phyloP scores from a whole-genome alignment of 768 basidiomycete genomes.

The Thelephora aurantiotincta region DNA sequence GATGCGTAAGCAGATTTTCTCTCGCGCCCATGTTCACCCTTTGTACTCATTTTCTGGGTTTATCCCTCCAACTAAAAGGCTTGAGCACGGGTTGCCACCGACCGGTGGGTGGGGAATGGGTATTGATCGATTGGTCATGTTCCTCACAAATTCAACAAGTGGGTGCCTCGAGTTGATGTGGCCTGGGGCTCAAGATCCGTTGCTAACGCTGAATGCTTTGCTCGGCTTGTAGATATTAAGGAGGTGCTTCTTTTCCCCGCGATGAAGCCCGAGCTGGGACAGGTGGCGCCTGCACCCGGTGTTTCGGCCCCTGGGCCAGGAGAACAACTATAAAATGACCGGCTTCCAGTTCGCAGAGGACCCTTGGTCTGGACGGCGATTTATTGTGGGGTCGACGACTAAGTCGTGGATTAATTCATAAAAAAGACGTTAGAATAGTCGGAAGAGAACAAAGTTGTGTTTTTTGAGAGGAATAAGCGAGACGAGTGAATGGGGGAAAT shows the following conservation, averaged over 20 bases:
- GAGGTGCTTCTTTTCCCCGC: slow-evolving; percentile 94
- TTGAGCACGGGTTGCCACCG: slow-evolving; percentile 95
- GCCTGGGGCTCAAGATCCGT: not conserved
- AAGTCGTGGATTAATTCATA: too few relatives aligned
- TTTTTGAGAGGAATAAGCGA: too few relatives aligned
- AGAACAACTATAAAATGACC: slow-evolving; percentile 14
- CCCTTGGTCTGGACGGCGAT: too few relatives aligned
- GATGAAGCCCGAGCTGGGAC: slow-evolving; percentile 72
- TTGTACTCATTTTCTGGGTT: slow-evolving; percentile 4
- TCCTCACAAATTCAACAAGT: slow-evolving; percentile 95
- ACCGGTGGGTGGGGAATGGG: slow-evolving; percentile 97
- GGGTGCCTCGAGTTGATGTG: slow-evolving; percentile 14
- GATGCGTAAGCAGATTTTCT: slow-evolving; percentile 52
- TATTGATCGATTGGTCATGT: slow-evolving; percentile 95
- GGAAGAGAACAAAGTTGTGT: too few relatives aligned
- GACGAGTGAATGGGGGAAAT: too few relatives aligned
- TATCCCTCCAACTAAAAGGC: slow-evolving; percentile 25
- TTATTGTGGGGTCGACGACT: too few relatives aligned
- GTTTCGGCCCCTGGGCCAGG: slow-evolving; percentile 16
- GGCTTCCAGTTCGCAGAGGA: too few relatives aligned
- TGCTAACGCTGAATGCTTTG: not conserved
- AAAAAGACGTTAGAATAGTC: too few relatives aligned
- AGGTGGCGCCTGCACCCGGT: slow-evolving; percentile 20
- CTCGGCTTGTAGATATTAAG: slow-evolving; percentile 62
- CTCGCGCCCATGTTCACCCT: not conserved